A percentile compares a stretch with the other conserved stretches of the same genome.
phyloP scores from a whole-genome alignment of 176 grass and related monocot species.

The Lolium perenne region DNA sequence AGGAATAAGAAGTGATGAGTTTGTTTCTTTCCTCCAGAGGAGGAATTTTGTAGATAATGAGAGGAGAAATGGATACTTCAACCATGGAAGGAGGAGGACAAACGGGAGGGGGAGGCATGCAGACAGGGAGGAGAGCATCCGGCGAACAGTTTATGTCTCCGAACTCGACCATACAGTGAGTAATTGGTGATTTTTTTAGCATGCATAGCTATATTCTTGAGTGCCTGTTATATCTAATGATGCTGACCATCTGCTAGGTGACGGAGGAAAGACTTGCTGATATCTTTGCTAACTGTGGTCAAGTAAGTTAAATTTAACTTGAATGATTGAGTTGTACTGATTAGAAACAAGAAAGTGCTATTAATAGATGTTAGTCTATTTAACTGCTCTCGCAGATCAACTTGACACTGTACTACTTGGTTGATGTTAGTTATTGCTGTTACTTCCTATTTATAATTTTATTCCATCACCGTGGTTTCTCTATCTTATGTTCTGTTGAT shows the following conservation, averaged over 20 bases:
- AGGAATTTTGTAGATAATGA: constrained; percentile 43
- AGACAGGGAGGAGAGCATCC: constrained; percentile 84
- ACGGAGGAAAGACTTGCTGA: constrained; percentile 98
- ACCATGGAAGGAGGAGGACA: constrained; percentile 59
- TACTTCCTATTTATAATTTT: neutral
- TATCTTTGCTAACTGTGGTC: constrained; percentile 85
- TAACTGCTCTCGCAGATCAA: neutral
- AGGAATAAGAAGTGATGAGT: constrained; percentile 22
- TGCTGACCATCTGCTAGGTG: constrained; percentile 62
- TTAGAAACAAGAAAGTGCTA: neutral
- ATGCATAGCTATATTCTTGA: constrained; percentile 1
- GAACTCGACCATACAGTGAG: constrained; percentile 91
- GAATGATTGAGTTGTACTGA: neutral
- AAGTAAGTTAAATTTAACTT: constrained; percentile 61
- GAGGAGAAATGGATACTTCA: constrained; percentile 64
- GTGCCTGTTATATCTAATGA: constrained; percentile 38
- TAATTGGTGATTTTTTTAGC: constrained; percentile 43
- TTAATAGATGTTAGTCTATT: constrained; percentile 12
- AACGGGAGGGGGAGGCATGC: constrained; percentile 64
- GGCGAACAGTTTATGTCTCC: constrained; percentile 91
- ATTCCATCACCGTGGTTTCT: neutral
- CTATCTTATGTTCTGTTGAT: constrained; percentile 13
- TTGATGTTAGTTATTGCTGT: neutral
- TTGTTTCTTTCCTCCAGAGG: constrained; percentile 15
- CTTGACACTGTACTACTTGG: neutral